Evolutionary conservation across 2,329 filamentous ascomycete genomes (phyloP), one percentile per base, ranked within the genome.

Genomic region (Rhinocladiella similis): DNA sequence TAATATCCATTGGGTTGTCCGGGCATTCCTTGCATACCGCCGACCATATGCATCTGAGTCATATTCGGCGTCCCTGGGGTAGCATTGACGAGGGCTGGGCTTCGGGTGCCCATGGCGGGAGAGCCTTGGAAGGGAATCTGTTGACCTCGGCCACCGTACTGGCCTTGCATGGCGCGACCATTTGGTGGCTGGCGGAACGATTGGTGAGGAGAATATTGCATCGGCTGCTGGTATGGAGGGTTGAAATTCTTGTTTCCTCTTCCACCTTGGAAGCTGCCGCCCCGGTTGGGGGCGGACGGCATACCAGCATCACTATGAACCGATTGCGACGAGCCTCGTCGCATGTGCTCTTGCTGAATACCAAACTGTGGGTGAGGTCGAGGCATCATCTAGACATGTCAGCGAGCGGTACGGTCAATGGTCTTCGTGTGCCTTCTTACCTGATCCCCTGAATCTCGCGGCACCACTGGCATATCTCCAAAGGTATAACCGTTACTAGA

Each of bases 281-380:
- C 81, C 62, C 84, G 81, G 57, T 79, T 80, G 47, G 77, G 74
- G 57, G 78, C 79, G 63, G 75, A 73, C 59, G 73, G 77, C 70
- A 78, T 74, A 67, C 74, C 76, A 69, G 83, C 83, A 62, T 92
- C 88, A 70, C 84, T 85, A 72, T 93, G 89, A 62, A 85, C 82
- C 19, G 90, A 95, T 69, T 94, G 91, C 36, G 88, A 88, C 27
- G 93, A 97, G 71, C 93, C 89, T 66, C 91, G 88, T 68, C 93
- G 88, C 66, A 90, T 83, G 74, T 97, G 92, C 67, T 88, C 88
- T 53, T 83, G 76, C 58, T 81, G 82, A 66, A 85, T 78, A 58
- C 81, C 79, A 62, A 82, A 79, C 58, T 82, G 81, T 64, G 83
- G 82, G 65, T 86, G 83, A 47, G 87, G 83, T 77, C 87, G 84